Conservation (phyloP, 2,329 filamentous ascomycete genomes). For the Aspergillus pseudoterreus region DNA sequence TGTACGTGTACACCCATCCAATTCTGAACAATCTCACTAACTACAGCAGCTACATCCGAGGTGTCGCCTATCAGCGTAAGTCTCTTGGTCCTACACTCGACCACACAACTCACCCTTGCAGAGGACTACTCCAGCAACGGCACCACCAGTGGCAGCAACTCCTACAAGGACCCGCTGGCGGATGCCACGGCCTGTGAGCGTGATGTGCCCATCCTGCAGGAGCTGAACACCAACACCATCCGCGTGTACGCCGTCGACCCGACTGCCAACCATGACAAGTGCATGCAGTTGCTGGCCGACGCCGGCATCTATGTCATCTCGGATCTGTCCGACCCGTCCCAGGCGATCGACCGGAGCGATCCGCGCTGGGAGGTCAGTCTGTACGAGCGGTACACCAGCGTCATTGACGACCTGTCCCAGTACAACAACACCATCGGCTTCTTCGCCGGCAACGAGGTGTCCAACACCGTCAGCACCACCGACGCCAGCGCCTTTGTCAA, state of each 20-base stretch:
- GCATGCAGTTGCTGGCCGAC: slow-evolving; percentile 76
- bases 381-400: slow-evolving; percentile 73
- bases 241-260: slow-evolving; percentile 91
- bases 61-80: slow-evolving; percentile 78
- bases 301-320: slow-evolving; percentile 92
- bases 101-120: slow-evolving; percentile 4
- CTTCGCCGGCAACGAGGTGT: slow-evolving; percentile 97
- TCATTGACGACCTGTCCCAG: slow-evolving; percentile 72
- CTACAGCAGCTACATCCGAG: slow-evolving; percentile 66
- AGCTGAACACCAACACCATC: slow-evolving; percentile 83
- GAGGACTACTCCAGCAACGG: slow-evolving; percentile 61
- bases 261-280: slow-evolving; percentile 67
- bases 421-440: slow-evolving; percentile 92
- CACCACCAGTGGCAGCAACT: slow-evolving; percentile 37
- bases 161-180: slow-evolving; percentile 78
- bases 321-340: slow-evolving; percentile 74
- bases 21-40: slow-evolving; percentile 1
- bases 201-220: slow-evolving; percentile 74
- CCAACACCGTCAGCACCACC: slow-evolving; percentile 83
- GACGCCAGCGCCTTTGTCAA: slow-evolving; percentile 89
- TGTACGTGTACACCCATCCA: slow-evolving; percentile 27
- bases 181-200: slow-evolving; percentile 68
- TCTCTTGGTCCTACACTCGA: not conserved
- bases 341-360: slow-evolving; percentile 78
- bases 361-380: slow-evolving; percentile 75